Evolutionary conservation across 805 yeast genomes (phyloP).

Genomic region (Cyberlindnera mycetangii): DNA sequence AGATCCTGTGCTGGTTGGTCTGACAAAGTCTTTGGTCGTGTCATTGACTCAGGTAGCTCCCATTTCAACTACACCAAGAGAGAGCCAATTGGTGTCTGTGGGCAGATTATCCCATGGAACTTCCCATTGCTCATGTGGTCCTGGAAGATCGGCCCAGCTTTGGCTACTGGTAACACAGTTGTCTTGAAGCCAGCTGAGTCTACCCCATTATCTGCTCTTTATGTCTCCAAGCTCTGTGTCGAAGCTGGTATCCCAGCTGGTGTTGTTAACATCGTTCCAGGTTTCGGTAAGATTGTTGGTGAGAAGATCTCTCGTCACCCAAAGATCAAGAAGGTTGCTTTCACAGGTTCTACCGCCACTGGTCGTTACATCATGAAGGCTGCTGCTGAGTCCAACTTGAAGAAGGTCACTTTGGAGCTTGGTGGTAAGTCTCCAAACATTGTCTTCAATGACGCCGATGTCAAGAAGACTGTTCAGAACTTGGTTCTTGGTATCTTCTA

Average conservation of each 20-base stretch:
- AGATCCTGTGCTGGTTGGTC: slow-evolving; percentile 86
- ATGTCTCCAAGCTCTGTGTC: slow-evolving; percentile 57
- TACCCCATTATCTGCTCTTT: slow-evolving; percentile 80
- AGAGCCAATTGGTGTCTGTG: slow-evolving; percentile 88
- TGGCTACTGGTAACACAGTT: slow-evolving; percentile 82
- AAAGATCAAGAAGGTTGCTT: slow-evolving; percentile 73
- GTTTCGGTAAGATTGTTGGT: slow-evolving; percentile 76
- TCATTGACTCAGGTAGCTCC: slow-evolving; percentile 57
- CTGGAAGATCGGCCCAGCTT: slow-evolving; percentile 85
- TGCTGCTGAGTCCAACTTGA: slow-evolving; percentile 78
- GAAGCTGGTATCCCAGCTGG: slow-evolving; percentile 84
- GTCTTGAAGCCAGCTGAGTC: slow-evolving; percentile 86
- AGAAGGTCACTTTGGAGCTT: slow-evolving; percentile 89
- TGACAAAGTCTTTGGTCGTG: slow-evolving; percentile 61
- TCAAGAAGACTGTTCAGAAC: slow-evolving; percentile 71
- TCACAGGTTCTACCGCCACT: slow-evolving; percentile 86
- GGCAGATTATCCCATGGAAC: slow-evolving; percentile 91
- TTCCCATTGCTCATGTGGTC: slow-evolving; percentile 87
- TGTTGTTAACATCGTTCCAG: slow-evolving; percentile 76
- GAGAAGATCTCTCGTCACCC: slow-evolving; percentile 67
- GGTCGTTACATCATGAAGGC: slow-evolving; percentile 80
- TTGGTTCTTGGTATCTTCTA: slow-evolving; percentile 81
- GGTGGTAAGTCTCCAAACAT: slow-evolving; percentile 97
- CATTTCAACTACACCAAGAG: slow-evolving; percentile 65
- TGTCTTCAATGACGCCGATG: slow-evolving; percentile 80